Evolutionary conservation across 805 yeast genomes (phyloP).

Genomic region (Wickerhamomyces ciferrii): DNA sequence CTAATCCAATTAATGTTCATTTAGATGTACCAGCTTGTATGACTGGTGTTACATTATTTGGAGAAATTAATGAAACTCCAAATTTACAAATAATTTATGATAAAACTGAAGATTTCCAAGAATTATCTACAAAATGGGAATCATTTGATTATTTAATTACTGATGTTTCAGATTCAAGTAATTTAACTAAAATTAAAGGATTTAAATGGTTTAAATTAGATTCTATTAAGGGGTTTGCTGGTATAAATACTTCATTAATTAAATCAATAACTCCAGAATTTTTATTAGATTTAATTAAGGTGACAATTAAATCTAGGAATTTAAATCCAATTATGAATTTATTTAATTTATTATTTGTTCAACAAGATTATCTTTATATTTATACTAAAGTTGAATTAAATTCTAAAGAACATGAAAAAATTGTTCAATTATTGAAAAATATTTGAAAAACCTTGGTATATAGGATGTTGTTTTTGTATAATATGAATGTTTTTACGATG

Average conservation of each 20-base stretch:
- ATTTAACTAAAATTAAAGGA: conserved; percentile 20
- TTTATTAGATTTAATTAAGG: conserved; percentile 1
- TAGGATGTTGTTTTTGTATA: too few relatives aligned
- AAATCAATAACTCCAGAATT: conserved; percentile 5
- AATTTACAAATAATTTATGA: conserved; percentile 47
- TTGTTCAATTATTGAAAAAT: background rate
- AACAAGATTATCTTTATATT: conserved; percentile 5
- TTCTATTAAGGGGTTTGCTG: conserved; percentile 32
- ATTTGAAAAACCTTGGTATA: background rate
- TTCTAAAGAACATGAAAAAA: background rate
- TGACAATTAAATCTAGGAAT: conserved; percentile 11
- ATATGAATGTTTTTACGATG: too few relatives aligned
- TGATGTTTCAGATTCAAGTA: conserved; percentile 13
- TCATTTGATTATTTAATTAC: conserved; percentile 48
- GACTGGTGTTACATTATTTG: conserved; percentile 81
- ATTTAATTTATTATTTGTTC: conserved; percentile 8
- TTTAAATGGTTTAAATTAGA: conserved; percentile 40
- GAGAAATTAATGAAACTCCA: conserved; percentile 40
- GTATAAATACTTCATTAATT: conserved; percentile 28
- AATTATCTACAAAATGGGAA: conserved; percentile 37
- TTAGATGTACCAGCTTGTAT: conserved; percentile 78
- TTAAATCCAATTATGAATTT: conserved; percentile 5
- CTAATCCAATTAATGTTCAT: conserved; percentile 42
- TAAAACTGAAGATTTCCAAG: conserved; percentile 55
- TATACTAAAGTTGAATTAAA: conserved; percentile 12